A percentile compares a stretch with the other conserved stretches of the same genome.
phyloP scores from a whole-genome alignment of 371 early-diverging fungal species.

The Mortierella polycephala region DNA sequence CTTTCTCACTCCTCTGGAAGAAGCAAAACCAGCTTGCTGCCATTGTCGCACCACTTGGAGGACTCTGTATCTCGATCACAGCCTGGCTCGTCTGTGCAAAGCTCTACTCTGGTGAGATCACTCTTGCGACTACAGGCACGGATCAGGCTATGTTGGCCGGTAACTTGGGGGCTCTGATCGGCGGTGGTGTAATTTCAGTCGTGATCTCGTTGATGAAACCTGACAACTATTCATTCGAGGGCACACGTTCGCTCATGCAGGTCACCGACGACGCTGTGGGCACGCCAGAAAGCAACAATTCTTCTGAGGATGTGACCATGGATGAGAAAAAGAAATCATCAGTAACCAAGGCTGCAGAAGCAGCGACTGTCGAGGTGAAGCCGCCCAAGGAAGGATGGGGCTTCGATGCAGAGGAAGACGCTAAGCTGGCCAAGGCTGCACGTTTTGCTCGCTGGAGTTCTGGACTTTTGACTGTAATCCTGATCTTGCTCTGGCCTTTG shows the following conservation, averaged over 20 bases:
- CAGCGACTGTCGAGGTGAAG: conserved; percentile 13
- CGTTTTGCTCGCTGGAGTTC: conserved; percentile 59
- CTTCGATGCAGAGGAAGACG: conserved; percentile 52
- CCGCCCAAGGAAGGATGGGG: conserved; percentile 4
- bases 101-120: conserved; percentile 64
- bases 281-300: conserved; percentile 25
- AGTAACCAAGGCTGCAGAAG: neutral
- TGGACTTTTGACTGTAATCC: conserved; percentile 59
- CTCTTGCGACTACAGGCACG: conserved; percentile 63
- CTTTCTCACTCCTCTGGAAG: conserved; percentile 70
- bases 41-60: conserved; percentile 63
- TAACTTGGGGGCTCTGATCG: conserved; percentile 57
- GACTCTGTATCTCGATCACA: conserved; percentile 61
- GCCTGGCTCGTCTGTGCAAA: conserved; percentile 73
- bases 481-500: conserved; percentile 75
- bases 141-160: conserved; percentile 81
- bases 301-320: conserved; percentile 19
- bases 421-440: conserved; percentile 56
- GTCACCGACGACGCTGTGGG: conserved; percentile 57
- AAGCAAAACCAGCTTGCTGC: conserved; percentile 70
- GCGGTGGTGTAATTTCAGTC: conserved; percentile 55
- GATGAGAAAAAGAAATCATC: conserved; percentile 31
- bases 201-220: conserved; percentile 61
- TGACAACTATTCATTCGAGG: conserved; percentile 71
- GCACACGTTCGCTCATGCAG: conserved; percentile 59